Evolutionary conservation across 805 yeast species (phyloP).

Genomic region (Kuraishia piskuri): DNA sequence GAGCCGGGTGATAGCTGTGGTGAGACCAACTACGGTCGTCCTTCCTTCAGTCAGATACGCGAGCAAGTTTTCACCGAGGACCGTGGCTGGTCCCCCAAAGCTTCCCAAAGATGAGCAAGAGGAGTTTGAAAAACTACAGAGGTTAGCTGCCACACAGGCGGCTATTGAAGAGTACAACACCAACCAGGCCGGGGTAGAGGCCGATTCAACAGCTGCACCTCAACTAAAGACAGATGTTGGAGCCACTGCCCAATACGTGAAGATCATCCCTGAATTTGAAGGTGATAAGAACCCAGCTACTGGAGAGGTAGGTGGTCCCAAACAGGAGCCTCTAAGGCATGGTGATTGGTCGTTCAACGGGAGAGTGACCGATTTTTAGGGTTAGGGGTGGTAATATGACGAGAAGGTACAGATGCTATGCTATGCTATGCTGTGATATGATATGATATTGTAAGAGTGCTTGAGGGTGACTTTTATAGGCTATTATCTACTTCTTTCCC

Average conservation of each 20-base stretch:
- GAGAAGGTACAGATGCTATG: no score
- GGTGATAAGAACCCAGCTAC: conserved; percentile 90
- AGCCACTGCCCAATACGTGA: conserved; percentile 56
- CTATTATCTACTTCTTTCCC: no score
- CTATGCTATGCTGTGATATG: no score
- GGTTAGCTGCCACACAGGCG: conserved; percentile 68
- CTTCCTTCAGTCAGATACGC: background rate
- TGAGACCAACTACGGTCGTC: background rate
- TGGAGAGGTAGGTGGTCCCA: conserved; percentile 96
- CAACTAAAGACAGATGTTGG: conserved; percentile 46
- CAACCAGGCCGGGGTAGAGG: conserved; percentile 10
- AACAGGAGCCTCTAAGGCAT: conserved; percentile 85
- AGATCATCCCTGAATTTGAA: conserved; percentile 89
- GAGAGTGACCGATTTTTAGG: conserved; percentile 85
- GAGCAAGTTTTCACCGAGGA: conserved; percentile 3
- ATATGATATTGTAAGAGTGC: no score
- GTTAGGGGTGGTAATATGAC: no score
- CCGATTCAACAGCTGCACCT: conserved; percentile 9
- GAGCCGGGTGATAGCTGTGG: background rate
- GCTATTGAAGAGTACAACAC: conserved; percentile 68
- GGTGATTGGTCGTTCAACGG: conserved; percentile 96
- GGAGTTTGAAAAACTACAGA: conserved; percentile 84
- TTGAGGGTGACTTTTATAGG: no score
- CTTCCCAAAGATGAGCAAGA: conserved; percentile 77
- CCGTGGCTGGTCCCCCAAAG: conserved; percentile 52